These are phyloP conservation scores for Setaria viridis DNA, from an alignment of 202 grass and related monocot species.

Conservation along the genomic window DNA sequence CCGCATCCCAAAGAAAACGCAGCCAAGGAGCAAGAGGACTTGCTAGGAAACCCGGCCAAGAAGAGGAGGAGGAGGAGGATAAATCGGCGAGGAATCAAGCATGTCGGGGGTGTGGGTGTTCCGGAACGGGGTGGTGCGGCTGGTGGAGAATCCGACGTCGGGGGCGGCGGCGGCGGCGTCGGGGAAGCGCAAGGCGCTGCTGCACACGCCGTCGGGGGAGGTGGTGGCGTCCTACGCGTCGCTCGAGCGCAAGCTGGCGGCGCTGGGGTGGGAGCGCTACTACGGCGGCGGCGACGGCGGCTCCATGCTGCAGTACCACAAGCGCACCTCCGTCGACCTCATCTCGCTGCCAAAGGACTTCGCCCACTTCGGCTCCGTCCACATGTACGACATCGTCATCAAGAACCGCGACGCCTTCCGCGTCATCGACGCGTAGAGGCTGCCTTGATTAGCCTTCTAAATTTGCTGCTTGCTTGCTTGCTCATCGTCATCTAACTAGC, in stretches of 20 bases:
- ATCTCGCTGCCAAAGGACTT: constrained; percentile 92
- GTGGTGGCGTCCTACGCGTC: constrained; percentile 71
- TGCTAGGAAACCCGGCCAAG: not conserved
- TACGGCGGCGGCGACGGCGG: constrained; percentile 32
- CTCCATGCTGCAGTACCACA: constrained; percentile 80
- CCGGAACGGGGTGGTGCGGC: constrained; percentile 80
- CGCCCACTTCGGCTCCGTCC: constrained; percentile 69
- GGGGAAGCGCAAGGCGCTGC: constrained; percentile 64
- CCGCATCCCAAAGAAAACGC: not conserved
- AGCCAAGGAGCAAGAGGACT: not conserved
- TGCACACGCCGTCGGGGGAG: constrained; percentile 71
- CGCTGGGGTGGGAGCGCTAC: constrained; percentile 90
- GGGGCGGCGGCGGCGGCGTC: constrained; percentile 38
- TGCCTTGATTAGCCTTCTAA: no score
- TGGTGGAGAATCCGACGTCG: constrained; percentile 73
- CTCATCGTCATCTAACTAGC: not conserved
- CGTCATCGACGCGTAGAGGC: constrained; percentile 57
- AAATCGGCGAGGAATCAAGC: not conserved
- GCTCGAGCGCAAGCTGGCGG: constrained; percentile 69
- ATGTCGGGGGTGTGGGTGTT: constrained; percentile 96
- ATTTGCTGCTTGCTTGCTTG: not conserved
- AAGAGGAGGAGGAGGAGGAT: no score
- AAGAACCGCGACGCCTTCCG: constrained; percentile 89
- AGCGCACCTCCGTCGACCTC: constrained; percentile 80
- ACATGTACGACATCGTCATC: constrained; percentile 97